Percentiles rank a stretch among this genome's conserved stretches.
Evolutionary conservation across 805 yeast species (phyloP).

Genomic region (Yarrowia osloensis): DNA sequence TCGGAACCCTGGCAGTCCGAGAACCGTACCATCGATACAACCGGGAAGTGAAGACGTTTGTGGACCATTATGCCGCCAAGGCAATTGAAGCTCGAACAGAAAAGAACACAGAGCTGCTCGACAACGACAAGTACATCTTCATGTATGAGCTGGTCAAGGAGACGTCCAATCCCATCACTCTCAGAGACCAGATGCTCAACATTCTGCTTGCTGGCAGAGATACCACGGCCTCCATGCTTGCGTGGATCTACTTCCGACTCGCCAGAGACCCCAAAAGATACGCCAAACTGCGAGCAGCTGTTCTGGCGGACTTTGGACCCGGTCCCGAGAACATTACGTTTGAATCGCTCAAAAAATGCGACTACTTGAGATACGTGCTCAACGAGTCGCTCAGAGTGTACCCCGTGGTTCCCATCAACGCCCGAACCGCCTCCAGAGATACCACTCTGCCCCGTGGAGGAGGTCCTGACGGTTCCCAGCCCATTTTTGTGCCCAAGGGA

Average conservation of each 20-base stretch:
- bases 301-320: conserved; percentile 44
- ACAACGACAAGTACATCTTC: conserved; percentile 48
- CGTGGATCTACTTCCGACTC: conserved; percentile 50
- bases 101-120: conserved; percentile 32
- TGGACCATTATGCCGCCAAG: conserved; percentile 46
- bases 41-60: conserved; percentile 42
- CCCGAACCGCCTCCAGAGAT: conserved; percentile 49
- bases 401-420: conserved; percentile 55
- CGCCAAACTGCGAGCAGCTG: conserved; percentile 44
- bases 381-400: conserved; percentile 54
- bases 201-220: conserved; percentile 58
- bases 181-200: conserved; percentile 55
- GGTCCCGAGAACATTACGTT: conserved; percentile 44
- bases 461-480: conserved; percentile 46
- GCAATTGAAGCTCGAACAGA: conserved; percentile 41
- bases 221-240: conserved; percentile 54
- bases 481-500: conserved; percentile 50
- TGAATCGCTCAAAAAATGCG: conserved; percentile 52
- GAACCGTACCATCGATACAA: conserved; percentile 42
- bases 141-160: conserved; percentile 53
- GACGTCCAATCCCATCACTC: conserved; percentile 50
- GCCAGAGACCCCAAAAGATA: conserved; percentile 45
- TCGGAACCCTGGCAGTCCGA: conserved; percentile 21
- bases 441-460: conserved; percentile 57
- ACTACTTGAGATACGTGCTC: conserved; percentile 50